These are phyloP conservation scores for Beta macrorhiza DNA, from an alignment of 179 eudicot genomes.

Conservation along the genomic window DNA sequence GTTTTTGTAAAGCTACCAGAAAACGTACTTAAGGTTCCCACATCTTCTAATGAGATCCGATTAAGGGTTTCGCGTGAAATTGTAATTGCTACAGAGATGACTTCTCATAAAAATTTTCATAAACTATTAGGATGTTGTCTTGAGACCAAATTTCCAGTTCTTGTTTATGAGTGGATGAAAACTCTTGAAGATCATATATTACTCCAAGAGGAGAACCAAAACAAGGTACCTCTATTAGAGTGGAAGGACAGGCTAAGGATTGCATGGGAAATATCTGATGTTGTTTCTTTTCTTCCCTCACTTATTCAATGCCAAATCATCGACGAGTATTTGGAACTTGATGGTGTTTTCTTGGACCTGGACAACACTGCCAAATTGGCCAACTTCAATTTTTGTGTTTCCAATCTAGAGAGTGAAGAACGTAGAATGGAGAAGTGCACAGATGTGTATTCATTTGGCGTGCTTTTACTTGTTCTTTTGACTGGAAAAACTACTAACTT, in stretches of 20 bases:
- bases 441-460: background rate
- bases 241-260: no score
- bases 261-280: no score
- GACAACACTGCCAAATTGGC: background rate
- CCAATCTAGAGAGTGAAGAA: background rate
- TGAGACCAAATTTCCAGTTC: background rate
- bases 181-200: no score
- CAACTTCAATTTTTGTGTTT: background rate
- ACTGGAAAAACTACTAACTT: background rate
- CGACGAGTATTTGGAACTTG: background rate
- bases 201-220: no score
- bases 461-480: background rate
- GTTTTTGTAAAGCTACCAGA: no score
- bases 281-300: background rate
- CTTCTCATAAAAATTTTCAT: background rate
- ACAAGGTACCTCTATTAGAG: no score
- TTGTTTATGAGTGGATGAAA: no score
- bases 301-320: background rate
- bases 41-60: background rate
- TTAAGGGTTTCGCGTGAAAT: background rate
- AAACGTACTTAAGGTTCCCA: no score
- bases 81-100: slow-evolving; percentile 2
- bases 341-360: background rate
- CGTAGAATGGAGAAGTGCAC: background rate
- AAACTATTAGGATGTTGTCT: background rate